Conservation (phyloP, 257 asterid species). For the Solanum clarkiae region DNA sequence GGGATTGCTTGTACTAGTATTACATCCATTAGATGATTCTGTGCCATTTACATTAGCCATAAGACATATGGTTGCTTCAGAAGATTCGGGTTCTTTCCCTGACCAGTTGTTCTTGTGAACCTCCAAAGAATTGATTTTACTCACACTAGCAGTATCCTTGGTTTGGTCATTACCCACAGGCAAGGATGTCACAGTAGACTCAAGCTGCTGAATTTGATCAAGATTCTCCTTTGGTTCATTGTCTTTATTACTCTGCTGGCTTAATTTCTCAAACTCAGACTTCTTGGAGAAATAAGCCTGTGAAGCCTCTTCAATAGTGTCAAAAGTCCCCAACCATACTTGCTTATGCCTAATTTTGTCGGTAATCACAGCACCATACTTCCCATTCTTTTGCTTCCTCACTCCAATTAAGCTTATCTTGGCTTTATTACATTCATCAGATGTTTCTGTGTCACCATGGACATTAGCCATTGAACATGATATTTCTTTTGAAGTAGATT, state of each 20-base stretch:
- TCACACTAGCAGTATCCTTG: neutral
- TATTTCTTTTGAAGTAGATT: neutral
- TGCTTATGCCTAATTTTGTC: neutral
- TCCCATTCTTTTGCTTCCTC: neutral
- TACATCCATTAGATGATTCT: neutral
- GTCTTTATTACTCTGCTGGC: neutral
- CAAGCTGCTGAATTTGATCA: neutral
- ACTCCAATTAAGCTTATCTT: neutral
- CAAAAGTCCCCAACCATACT: neutral
- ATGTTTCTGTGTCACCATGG: neutral
- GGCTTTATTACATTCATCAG: neutral
- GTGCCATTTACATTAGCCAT: neutral
- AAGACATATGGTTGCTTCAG: neutral
- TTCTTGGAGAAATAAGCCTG: neutral
- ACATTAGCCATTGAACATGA: neutral
- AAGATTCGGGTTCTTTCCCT: neutral
- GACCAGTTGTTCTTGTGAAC: neutral
- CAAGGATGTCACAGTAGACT: neutral
- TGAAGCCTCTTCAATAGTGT: neutral
- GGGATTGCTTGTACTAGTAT: neutral
- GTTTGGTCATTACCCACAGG: neutral
- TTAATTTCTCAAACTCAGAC: neutral
- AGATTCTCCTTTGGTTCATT: neutral
- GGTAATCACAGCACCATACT: neutral
- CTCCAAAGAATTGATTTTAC: neutral